Evolutionary conservation across 257 asterid genomes (phyloP), one percentile per base, ranked within the genome.

Genomic region (Buddleja alternifolia): DNA sequence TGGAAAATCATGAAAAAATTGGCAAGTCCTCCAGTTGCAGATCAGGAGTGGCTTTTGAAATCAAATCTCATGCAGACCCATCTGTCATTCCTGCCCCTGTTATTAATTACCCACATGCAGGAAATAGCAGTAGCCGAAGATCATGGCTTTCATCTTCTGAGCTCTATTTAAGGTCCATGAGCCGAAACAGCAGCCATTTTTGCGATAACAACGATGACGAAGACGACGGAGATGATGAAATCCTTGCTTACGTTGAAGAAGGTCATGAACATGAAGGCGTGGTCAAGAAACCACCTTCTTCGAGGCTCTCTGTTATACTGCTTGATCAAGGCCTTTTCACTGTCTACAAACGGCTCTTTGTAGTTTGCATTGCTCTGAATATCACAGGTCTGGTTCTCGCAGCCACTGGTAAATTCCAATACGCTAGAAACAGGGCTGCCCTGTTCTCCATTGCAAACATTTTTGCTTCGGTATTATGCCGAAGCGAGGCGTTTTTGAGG

Each of bases 301-400:
- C 85, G 0, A 56, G 96, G 45, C 79, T 89, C 5, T 84, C 90
- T 0, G 84, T 89, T 0, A 89, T 89, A 8, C 83, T 89, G 16
- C 91, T 89, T 19, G 96, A 89, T 60, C 96, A 89, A 40, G 96
- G 96, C 40, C 75, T 89, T 39, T 86, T 89, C 87, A 89, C 96
- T 0, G 90, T 84, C 7, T 89, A 89, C 84, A 89, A 89, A 56
- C 82, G 82, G 3, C 84, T 86, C 2, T 86, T 89, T 29, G 81
- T 70, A 0, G 76, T 83, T n/a, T 86, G 85, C 67, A 53, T 86
- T 16, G 65, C 70, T 0, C 9, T 84, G 36, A 89, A 89, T 48
- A 63, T 84, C 6, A 69, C 69, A 2, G 76, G 69, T 2, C 65
- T 89, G 34, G 76, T 81, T 65, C 86, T 88, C n/a, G 93, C 88